Evolutionary conservation across 371 early-diverging fungal genomes (phyloP), one percentile per base, ranked within the genome.

Genomic region (Mucor piriformis): DNA sequence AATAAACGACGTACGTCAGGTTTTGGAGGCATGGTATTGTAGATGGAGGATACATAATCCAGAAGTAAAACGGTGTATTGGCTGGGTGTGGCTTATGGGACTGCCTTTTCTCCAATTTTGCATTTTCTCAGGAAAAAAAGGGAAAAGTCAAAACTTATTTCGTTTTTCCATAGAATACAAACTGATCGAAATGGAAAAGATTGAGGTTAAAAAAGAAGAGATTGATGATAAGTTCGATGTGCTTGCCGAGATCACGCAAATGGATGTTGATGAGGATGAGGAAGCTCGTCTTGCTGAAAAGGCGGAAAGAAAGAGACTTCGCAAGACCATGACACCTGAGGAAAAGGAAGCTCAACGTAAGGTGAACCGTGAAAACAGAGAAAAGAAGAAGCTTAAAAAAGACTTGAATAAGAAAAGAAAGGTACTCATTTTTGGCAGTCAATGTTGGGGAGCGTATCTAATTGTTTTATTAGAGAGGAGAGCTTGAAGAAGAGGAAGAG

Each of bases 371-470:
- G 72, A 79, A 48, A 72, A 69, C 46, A 59, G 75, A 53, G 70
- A 76, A 49, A 76, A 73, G 55, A 78, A 74, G 54, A 77, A 78
- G 47, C 62, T 63, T 35, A 65, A 66, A 27, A 78, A 74, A 46
- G 76, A 67, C 40, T 69, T 72, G 50, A 76, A 67, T 57, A 74
- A 68, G 59, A 83, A 69, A 61, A 66, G 76, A 66, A 77, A 70
- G 77, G 72, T 67, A 10, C 16, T 6, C 13, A 18, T 37, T 37
- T 37, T 33, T 33, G 33, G 11, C 33, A 33, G 33, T 33, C 33
- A 33, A 34, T 2, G 27, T 25, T 27, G 2, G 29, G 8, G 10
- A 11, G 25, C 16, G 13, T 33, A 16, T 24, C 11, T 24, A 27
- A 25, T 20, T 54, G 18, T 25, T 40, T 40, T 47, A 5, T 47